Base-by-base conservation (phyloP, 371 early-diverging fungal species). In the Amoeboradix gromovi region DNA sequence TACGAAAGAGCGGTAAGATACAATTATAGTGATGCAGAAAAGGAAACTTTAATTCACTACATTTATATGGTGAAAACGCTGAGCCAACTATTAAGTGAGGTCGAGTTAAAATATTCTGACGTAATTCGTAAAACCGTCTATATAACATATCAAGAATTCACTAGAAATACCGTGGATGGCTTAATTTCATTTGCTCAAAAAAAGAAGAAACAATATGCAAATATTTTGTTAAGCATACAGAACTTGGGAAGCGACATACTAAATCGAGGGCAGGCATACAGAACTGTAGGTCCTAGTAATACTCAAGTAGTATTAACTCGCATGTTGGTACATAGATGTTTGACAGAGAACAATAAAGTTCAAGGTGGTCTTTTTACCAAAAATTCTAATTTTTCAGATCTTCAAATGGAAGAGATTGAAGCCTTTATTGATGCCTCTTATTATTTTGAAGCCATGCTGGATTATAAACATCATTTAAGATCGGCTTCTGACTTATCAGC, bases 1-100 rank as follows among this genome's bases (percentile, higher is more conserved):
- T 31, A 31, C 28, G 17, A 31, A 1, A 28, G 74, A 77, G 79
- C 75, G 0, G 74, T 80, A 29, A 68, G 73, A 29, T 79, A 73
- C 70, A 81, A 80, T 69, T 78, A 76, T 72, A 66, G 66, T 28
- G 66, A 29, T 1, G 72, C 74, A n/a, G 80, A 80, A 28, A 75
- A 74, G 68, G 27, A 66, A 17, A 74, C 75, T 1, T 66, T 81
- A 5, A 70, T 79, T 0, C 66, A 78, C 75, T 72, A 69, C 69
- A 75, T 78, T 29, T 68, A 73, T 32, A 77, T 79, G 76, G 75
- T 78, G 72, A 79, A 79, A 69, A 32, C 68, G 30, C 70, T 77
- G 17, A 29, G 72, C 5, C 27, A 65, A 1, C n/a, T 68, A 31
- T 68, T 68, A 30, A 30, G 16, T 16, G 29, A 68, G 17, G 28